Evolutionary conservation across 768 basidiomycete genomes (phyloP), one percentile per base, ranked within the genome.

Genomic region (Collybiopsis luxurians): DNA sequence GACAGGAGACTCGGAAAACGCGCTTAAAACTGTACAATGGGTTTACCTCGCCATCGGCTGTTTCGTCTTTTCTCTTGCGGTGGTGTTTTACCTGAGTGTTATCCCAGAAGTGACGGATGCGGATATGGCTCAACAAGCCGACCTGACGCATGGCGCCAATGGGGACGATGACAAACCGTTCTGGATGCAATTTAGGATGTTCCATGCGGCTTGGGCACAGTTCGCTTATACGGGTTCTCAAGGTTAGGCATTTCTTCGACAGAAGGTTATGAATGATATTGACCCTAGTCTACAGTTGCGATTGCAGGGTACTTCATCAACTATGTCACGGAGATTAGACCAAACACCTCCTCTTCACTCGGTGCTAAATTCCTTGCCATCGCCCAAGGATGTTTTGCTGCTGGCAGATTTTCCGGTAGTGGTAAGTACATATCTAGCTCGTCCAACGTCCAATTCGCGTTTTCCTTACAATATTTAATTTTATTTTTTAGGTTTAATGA

Each of bases 31-130:
- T 7, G 70, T 72, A 1, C 71, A 72, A 66, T 72, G 69, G 71
- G 68, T 70, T 15, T 71, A 71, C 24, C 54, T 55, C 43, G 54
- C 70, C 28, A 71, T 72, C 48, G 69, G 68, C 1, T 60, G 66
- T 27, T 72, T 72, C 51, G 70, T 72, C 11, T 71, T 72, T 58
- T 59, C 55, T 15, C 70, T 72, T 26, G 65, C 70, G 0, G 53
- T 66, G 17, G 66, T 72, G 2, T 72, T 72, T 55, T 72, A 68
- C 55, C 66, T 71, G 50, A 66, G 66, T 3, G 68, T 62, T 13
- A 72, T 72, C 23, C 71, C 71, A 4, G 71, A 72, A 58, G 71
- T 72, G 31, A 72, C 71, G 30, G 71, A 72, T 53, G 62, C 64
- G 27, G 71, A 72, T 61, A 72, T 72, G 71, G 68, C 64, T 10